These are phyloP conservation scores for Diaporthe longicolla DNA, from an alignment of 2,329 filamentous ascomycete genomes.

Conservation along the genomic window DNA sequence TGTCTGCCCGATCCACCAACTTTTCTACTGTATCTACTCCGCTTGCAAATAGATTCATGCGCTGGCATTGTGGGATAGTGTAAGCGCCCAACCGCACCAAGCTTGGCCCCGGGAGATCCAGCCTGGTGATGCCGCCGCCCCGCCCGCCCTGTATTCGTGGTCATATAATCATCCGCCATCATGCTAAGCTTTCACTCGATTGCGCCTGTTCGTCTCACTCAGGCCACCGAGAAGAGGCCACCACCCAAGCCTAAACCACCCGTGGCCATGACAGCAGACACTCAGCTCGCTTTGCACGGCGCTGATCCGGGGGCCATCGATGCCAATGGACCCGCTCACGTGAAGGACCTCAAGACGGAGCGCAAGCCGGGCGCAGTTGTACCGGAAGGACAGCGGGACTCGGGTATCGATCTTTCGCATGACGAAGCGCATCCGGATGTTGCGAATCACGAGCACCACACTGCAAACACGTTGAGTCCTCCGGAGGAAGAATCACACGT, in stretches of 20 bases:
- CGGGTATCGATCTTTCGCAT: slow-evolving; percentile 27
- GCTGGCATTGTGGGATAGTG: slow-evolving; percentile 19
- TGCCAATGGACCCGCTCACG: neutral
- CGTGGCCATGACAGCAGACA: slow-evolving; percentile 24
- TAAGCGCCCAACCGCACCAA: slow-evolving; percentile 15
- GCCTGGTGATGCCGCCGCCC: slow-evolving; percentile 17
- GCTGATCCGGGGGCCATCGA: neutral
- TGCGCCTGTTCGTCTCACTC: slow-evolving; percentile 30
- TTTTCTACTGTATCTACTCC: neutral
- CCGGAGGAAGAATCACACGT: neutral
- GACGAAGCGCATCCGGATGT: neutral
- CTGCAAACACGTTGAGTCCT: neutral
- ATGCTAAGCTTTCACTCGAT: slow-evolving; percentile 40
- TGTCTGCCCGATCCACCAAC: slow-evolving; percentile 2
- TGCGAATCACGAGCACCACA: neutral
- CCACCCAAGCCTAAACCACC: slow-evolving; percentile 21
- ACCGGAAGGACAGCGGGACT: slow-evolving; percentile 11
- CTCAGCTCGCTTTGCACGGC: slow-evolving; percentile 4
- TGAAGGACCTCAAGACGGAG: slow-evolving; percentile 13
- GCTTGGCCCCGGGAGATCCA: slow-evolving; percentile 11
- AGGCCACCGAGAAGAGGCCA: slow-evolving; percentile 19
- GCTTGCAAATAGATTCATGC: slow-evolving; percentile 24
- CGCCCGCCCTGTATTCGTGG: neutral
- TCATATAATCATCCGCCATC: slow-evolving; percentile 19
- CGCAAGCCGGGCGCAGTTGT: slow-evolving; percentile 1